Evolutionary conservation across 148 eudicot genomes (phyloP).

Genomic region (Spergularia marina): DNA sequence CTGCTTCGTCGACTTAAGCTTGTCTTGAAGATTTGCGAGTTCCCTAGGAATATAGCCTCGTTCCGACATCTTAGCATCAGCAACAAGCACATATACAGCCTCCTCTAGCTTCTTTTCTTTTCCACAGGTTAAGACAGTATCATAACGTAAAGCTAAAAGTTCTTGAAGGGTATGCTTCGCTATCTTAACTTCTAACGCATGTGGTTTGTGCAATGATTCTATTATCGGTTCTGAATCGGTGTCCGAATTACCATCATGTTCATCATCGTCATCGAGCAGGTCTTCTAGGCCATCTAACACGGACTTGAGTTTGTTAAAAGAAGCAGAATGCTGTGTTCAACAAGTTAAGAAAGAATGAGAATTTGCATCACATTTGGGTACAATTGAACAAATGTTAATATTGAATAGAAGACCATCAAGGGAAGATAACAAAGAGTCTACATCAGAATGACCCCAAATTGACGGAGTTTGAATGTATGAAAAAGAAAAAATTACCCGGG

Average conservation of each 20-base stretch:
- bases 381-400: too few species aligned
- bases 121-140: conserved; percentile 18
- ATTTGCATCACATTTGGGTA: background rate
- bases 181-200: conserved; percentile 37
- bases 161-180: conserved; percentile 43
- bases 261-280: conserved; percentile 25
- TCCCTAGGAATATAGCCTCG: conserved; percentile 9
- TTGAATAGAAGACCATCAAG: too few species aligned
- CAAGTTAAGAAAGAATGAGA: background rate
- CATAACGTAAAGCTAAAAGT: conserved; percentile 21
- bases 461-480: too few species aligned
- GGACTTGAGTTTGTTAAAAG: conserved; percentile 38
- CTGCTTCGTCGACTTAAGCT: conserved; percentile 22
- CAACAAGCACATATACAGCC: conserved; percentile 24
- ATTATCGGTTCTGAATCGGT: background rate
- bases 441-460: background rate
- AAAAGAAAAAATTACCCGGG: conserved; percentile 9
- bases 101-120: conserved; percentile 31
- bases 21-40: conserved; percentile 6
- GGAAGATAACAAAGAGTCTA: too few species aligned
- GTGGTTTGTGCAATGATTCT: conserved; percentile 26
- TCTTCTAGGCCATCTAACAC: conserved; percentile 30
- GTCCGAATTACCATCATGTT: conserved; percentile 9
- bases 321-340: conserved; percentile 27
- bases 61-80: conserved; percentile 20